A percentile compares a stretch with the other conserved stretches of the same genome.
Evolutionary conservation across 352 stramenopile genomes (phyloP).

Genomic region (Pilasporangium apinafurcum): DNA sequence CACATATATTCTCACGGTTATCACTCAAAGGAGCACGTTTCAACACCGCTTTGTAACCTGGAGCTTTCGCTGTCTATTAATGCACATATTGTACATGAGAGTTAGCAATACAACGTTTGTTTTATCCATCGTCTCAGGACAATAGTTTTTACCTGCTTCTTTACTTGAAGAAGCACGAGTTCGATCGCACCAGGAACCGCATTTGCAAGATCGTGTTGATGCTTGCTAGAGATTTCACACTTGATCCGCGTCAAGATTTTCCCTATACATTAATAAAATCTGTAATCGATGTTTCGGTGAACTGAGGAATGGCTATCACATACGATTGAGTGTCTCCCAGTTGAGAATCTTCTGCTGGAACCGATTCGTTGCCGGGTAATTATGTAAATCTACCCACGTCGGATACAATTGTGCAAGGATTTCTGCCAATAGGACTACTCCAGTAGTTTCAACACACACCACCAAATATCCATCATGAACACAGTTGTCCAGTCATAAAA

Average conservation of each 20-base stretch:
- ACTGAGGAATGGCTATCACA: constrained; percentile 1
- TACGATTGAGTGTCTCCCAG: constrained; percentile 54
- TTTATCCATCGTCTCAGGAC: background rate
- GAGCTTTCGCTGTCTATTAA: constrained; percentile 6
- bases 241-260: constrained; percentile 41
- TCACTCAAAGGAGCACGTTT: too few relatives aligned
- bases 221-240: constrained; percentile 31
- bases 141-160: constrained; percentile 19
- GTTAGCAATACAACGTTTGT: background rate
- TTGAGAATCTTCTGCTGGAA: constrained; percentile 48
- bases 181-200: constrained; percentile 32
- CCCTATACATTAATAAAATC: constrained; percentile 18
- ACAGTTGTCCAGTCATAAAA: too few relatives aligned
- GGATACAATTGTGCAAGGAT: constrained; percentile 40
- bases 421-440: constrained; percentile 34
- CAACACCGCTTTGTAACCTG: background rate
- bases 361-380: constrained; percentile 28
- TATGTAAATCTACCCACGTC: constrained; percentile 37
- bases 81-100: background rate
- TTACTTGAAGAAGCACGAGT: constrained; percentile 31
- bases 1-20: too few relatives aligned
- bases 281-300: too few relatives aligned
- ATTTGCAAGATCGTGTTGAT: constrained; percentile 37
- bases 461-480: background rate
- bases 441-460: background rate